Evolutionary conservation across 768 basidiomycete genomes (phyloP).

Genomic region (Boletus sp.): DNA sequence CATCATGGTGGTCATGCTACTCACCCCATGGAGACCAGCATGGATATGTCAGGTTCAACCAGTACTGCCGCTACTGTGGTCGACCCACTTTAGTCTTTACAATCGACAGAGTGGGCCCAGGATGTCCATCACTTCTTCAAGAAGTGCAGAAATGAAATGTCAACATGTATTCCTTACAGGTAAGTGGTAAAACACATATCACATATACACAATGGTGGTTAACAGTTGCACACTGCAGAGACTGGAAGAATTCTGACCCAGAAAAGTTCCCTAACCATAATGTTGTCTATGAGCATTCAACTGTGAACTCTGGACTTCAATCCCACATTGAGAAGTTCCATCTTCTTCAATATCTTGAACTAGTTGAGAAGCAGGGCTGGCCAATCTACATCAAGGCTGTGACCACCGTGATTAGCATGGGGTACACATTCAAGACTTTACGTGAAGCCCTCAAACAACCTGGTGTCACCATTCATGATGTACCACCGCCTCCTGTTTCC

Average conservation of each 20-base stretch:
- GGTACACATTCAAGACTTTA: background rate
- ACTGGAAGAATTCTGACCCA: background rate
- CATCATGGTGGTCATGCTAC: no score
- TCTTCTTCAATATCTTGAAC: background rate
- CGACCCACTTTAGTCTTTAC: no score
- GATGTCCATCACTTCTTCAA: no score
- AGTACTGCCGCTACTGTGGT: no score
- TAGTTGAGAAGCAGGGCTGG: background rate
- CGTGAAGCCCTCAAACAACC: background rate
- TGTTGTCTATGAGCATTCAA: background rate
- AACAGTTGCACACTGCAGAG: background rate
- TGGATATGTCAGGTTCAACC: no score
- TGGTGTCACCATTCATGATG: background rate
- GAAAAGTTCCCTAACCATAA: background rate
- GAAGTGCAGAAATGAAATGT: no score
- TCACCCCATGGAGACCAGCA: no score
- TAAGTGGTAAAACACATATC: no score
- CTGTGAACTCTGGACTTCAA: background rate
- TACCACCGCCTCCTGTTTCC: background rate
- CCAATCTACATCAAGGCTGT: background rate
- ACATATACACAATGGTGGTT: no score
- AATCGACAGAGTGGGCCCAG: no score
- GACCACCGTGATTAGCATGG: background rate
- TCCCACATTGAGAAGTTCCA: background rate
- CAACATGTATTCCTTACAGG: no score